These are phyloP conservation scores for Fusarium sp. DNA, from an alignment of 2,329 filamentous ascomycete species.

Conservation along the genomic window DNA sequence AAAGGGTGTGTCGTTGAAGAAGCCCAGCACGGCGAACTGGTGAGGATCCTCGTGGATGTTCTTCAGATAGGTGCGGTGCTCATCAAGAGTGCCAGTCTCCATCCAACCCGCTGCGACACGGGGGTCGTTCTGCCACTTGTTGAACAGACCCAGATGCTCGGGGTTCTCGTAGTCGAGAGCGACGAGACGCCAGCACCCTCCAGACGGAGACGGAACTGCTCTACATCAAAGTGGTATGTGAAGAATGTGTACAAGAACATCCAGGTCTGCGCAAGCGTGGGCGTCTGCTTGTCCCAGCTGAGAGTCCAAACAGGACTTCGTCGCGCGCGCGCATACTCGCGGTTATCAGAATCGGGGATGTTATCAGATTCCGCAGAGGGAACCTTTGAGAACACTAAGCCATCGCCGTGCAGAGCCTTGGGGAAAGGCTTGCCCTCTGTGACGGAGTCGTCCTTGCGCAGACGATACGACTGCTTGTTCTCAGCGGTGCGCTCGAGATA, in stretches of 20 bases:
- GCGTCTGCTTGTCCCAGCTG: conserved; percentile 56
- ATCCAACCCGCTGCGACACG: conserved; percentile 83
- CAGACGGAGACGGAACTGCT: conserved; percentile 44
- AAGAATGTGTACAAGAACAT: conserved; percentile 63
- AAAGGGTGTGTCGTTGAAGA: conserved; percentile 77
- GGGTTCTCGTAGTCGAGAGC: conserved; percentile 73
- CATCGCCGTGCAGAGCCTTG: conserved; percentile 39
- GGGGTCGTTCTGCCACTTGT: conserved; percentile 84
- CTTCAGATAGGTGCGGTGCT: conserved; percentile 77
- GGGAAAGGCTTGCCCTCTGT: conserved; percentile 39
- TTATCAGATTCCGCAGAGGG: conserved; percentile 42
- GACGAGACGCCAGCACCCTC: conserved; percentile 61
- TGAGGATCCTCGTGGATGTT: conserved; percentile 77
- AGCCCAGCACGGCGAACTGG: conserved; percentile 74
- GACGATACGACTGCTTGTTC: conserved; percentile 35
- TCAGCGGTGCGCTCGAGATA: conserved; percentile 37
- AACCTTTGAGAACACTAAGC: conserved; percentile 38
- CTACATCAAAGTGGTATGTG: conserved; percentile 46
- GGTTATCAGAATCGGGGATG: conserved; percentile 50
- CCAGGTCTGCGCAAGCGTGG: conserved; percentile 63
- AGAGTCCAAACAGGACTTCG: conserved; percentile 61
- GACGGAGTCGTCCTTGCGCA: conserved; percentile 39
- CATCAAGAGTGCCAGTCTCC: conserved; percentile 78
- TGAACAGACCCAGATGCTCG: conserved; percentile 75
- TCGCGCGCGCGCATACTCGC: conserved; percentile 64